Percentiles rank a stretch among this genome's conserved stretches.
phyloP scores from a whole-genome alignment of 1,284 basidiomycete species.

The Sparassis latifolia region DNA sequence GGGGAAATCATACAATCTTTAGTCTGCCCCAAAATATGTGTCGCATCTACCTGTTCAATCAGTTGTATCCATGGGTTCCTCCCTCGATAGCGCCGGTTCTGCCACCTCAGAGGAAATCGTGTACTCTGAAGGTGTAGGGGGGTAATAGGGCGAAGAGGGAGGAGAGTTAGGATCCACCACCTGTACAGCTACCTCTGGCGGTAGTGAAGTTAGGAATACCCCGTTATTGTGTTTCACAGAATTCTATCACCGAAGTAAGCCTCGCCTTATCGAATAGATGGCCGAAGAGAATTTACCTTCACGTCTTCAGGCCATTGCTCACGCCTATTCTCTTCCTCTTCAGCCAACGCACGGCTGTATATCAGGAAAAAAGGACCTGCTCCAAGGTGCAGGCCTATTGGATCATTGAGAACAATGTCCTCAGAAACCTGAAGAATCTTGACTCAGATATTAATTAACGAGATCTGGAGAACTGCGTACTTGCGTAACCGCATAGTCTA shows the following conservation, averaged over 20 bases:
- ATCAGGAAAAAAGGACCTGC: conserved; percentile 71
- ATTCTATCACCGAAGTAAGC: conserved; percentile 13
- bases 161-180: conserved; percentile 24
- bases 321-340: conserved; percentile 22
- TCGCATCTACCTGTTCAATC: conserved; percentile 1
- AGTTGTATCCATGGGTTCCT: conserved; percentile 15
- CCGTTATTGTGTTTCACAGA: conserved; percentile 27
- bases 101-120: conserved; percentile 16
- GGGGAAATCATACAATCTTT: too few species aligned
- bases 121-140: conserved; percentile 15
- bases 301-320: conserved; percentile 35
- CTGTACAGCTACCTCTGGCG: conserved; percentile 15
- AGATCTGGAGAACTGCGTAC: conserved; percentile 23
- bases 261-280: too few species aligned
- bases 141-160: conserved; percentile 16
- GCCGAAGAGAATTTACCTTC: conserved; percentile 25
- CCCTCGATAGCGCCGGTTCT: conserved; percentile 16
- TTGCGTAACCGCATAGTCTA: conserved; percentile 64
- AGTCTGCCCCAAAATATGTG: too few species aligned
- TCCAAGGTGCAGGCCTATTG: conserved; percentile 60
- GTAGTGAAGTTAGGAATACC: conserved; percentile 21
- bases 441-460: neutral
- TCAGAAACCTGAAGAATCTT: conserved; percentile 49
- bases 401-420: conserved; percentile 57
- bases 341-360: conserved; percentile 51